Evolutionary conservation across 2,329 filamentous ascomycete genomes (phyloP), one percentile per base, ranked within the genome.

Genomic region (Lasiodiplodia theobromae): DNA sequence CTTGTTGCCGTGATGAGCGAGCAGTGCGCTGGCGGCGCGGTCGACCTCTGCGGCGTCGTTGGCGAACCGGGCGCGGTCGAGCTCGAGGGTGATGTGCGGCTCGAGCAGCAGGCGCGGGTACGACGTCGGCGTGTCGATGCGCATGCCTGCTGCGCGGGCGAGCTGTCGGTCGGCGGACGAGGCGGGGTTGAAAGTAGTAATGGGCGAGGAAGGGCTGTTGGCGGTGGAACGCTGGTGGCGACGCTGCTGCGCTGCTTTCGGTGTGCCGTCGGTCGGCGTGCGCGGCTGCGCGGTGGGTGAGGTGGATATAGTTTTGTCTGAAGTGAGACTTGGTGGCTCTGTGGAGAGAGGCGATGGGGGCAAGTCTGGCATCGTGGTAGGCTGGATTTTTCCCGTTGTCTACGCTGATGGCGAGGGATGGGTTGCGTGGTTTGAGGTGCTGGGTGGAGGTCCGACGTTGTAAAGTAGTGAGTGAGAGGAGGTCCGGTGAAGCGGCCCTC

Each of bases 121-220:
- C 0, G 58, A 18, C 11, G 58, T 37, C 5, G 58, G 58, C 16
- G 40, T 62, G 58, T 62, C 58, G 40, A 62, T 34, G 58, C 58
- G 58, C 40, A 62, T 62, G 58, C 58, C 58, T 10, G 58, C 58
- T 4, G 58, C 31, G 58, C 58, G 58, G 14, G 58, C 58, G 18
- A 62, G 58, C 40, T 25, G 23, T 25, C 58, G 58, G 23, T 62
- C 58, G 6, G 40, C 25, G 10, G 58, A 34, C 4, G 58, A 62
- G 16, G 25, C 12, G 2, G 58, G 40, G 58, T 49, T 25, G 58
- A 62, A 51, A 4, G 54, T 5, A 12, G 2, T 4, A 12, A 1
- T n/a, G 31, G 7, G 11, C 18, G 18, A 21, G 54, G 54, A 5
- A n/a, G 31, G 12, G 14, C 18, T 38, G 10, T 14, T 34, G 7